phyloP scores from a whole-genome alignment of 169 alveolate genomes.

The Besnoitia besnoiti region DNA sequence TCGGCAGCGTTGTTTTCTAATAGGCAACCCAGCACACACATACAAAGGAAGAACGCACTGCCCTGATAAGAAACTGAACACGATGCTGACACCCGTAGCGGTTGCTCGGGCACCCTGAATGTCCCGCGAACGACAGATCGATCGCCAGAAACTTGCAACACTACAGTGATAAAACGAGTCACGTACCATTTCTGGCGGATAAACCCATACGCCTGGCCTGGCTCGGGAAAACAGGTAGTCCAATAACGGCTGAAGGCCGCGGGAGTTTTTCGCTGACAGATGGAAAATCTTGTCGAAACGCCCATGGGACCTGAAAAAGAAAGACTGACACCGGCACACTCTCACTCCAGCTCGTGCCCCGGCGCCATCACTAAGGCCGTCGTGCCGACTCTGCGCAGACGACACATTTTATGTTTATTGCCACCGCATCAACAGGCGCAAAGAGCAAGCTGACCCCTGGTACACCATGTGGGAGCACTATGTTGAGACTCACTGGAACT shows the following conservation, averaged over 20 bases:
- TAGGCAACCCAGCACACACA: neutral
- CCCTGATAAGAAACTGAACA: too few species aligned
- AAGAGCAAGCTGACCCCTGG: too few species aligned
- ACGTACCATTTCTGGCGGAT: slow-evolving; percentile 80
- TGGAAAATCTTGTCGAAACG: slow-evolving; percentile 79
- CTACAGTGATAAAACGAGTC: neutral
- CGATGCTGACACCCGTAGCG: too few species aligned
- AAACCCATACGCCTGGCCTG: slow-evolving; percentile 81
- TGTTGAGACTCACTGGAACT: slow-evolving; percentile 57
- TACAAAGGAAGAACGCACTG: too few species aligned
- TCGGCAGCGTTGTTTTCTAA: slow-evolving; percentile 71
- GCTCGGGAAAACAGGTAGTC: slow-evolving; percentile 74
- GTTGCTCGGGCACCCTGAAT: too few species aligned
- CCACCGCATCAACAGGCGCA: too few species aligned
- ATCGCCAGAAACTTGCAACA: too few species aligned
- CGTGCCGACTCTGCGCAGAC: too few species aligned
- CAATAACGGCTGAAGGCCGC: slow-evolving; percentile 78
- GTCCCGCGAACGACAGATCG: too few species aligned
- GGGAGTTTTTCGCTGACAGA: slow-evolving; percentile 82
- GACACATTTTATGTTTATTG: too few species aligned
- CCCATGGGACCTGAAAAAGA: slow-evolving; percentile 81
- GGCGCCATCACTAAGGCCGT: too few species aligned
- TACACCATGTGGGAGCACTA: too few species aligned
- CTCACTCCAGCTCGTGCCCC: neutral
- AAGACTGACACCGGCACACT: neutral